These are phyloP conservation scores for Aspergillus sp. DNA, from an alignment of 2,329 filamentous ascomycete species.

Conservation along the genomic window DNA sequence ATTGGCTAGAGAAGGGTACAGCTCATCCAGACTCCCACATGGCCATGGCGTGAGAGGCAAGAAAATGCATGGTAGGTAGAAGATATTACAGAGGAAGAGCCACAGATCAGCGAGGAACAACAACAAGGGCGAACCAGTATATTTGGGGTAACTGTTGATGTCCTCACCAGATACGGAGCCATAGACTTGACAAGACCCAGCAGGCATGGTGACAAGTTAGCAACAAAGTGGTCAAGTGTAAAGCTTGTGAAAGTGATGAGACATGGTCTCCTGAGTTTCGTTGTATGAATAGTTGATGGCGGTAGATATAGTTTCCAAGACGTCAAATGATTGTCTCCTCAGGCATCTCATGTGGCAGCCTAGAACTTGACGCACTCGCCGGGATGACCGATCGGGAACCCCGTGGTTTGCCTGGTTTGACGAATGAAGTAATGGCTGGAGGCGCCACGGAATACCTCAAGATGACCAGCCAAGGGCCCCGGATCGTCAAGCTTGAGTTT, in stretches of 20 bases:
- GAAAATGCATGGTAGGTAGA: constrained; percentile 60
- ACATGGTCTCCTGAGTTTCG: not conserved
- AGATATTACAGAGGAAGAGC: constrained; percentile 36
- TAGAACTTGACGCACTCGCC: not conserved
- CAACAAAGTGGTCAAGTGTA: not conserved
- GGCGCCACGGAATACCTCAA: not conserved
- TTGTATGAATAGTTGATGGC: not conserved
- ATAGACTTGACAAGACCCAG: not conserved
- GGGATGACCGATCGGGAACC: not conserved
- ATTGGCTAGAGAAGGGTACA: constrained; percentile 61
- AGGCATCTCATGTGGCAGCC: not conserved
- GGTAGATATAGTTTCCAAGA: not conserved
- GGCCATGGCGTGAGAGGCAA: constrained; percentile 57
- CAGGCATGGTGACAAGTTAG: not conserved
- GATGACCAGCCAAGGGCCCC: not conserved
- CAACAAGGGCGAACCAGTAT: constrained; percentile 3
- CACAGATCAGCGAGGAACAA: not conserved
- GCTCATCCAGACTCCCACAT: constrained; percentile 62
- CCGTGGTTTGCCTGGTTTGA: not conserved
- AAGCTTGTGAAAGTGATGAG: not conserved
- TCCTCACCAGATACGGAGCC: not conserved
- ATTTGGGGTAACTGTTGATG: not conserved
- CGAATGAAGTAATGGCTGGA: not conserved
- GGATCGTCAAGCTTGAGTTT: not conserved
- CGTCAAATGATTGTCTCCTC: not conserved